Conservation (phyloP, 1,284 basidiomycete genomes). For the Boletus mariae region DNA sequence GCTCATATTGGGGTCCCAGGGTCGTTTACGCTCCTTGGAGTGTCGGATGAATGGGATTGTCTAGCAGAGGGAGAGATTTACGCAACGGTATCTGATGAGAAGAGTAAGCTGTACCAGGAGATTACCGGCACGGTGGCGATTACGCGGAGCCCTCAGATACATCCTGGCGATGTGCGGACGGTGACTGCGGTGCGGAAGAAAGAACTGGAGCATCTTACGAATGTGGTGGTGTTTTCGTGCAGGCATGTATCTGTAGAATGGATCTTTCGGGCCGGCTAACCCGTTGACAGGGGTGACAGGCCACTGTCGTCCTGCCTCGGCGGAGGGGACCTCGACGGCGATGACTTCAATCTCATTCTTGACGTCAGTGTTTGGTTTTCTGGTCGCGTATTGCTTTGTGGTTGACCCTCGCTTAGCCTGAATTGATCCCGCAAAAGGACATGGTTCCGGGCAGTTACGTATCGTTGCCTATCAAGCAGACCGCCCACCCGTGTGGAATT, state of each 20-base stretch:
- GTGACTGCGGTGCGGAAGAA: conserved; percentile 41
- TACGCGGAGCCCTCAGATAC: conserved; percentile 49
- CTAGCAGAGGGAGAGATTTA: conserved; percentile 42
- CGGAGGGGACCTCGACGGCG: conserved; percentile 48
- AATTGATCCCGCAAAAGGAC: conserved; percentile 23
- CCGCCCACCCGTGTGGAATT: conserved; percentile 37
- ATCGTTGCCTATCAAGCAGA: conserved; percentile 33
- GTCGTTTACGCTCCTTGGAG: conserved; percentile 46
- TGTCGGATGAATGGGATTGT: conserved; percentile 45
- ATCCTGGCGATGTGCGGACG: conserved; percentile 47
- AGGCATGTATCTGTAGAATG: conserved; percentile 14
- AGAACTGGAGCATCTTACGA: conserved; percentile 35
- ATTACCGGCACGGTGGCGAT: conserved; percentile 43
- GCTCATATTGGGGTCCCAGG: conserved; percentile 46
- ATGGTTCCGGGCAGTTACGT: conserved; percentile 37
- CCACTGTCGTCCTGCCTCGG: conserved; percentile 43
- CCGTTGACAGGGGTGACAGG: conserved; percentile 35
- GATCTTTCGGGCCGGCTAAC: conserved; percentile 8
- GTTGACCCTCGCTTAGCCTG: conserved; percentile 21
- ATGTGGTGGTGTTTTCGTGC: conserved; percentile 42
- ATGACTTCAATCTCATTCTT: conserved; percentile 41
- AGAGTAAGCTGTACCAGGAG: conserved; percentile 20
- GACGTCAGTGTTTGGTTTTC: conserved; percentile 30
- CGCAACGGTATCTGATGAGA: conserved; percentile 37
- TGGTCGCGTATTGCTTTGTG: conserved; percentile 6